These are phyloP conservation scores for Ramichloridium luteum DNA, from an alignment of 2,329 filamentous ascomycete genomes.

Conservation along the genomic window DNA sequence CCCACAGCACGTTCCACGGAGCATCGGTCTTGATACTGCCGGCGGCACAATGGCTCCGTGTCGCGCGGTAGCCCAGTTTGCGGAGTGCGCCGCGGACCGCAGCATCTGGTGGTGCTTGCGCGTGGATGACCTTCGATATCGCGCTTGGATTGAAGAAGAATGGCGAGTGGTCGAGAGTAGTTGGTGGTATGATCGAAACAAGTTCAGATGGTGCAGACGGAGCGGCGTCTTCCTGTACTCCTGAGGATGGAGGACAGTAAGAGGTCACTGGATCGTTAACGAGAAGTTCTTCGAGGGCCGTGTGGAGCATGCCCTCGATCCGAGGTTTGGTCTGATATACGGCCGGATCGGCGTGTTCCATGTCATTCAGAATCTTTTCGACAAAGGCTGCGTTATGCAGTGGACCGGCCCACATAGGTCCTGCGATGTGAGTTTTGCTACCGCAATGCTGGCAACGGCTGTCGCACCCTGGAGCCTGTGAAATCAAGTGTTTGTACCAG, in stretches of 20 bases:
- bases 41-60: constrained; percentile 76
- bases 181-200: constrained; percentile 43
- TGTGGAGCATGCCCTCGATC: constrained; percentile 83
- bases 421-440: constrained; percentile 72
- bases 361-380: constrained; percentile 58
- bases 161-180: constrained; percentile 58
- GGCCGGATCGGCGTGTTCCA: constrained; percentile 53
- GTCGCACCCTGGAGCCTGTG: constrained; percentile 55
- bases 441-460: constrained; percentile 71
- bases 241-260: constrained; percentile 3
- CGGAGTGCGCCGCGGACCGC: constrained; percentile 69
- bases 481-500: constrained; percentile 68
- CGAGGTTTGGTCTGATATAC: constrained; percentile 70
- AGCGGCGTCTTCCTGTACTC: background rate
- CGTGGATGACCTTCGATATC: constrained; percentile 66
- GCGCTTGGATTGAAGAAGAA: constrained; percentile 76
- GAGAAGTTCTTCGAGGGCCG: constrained; percentile 62
- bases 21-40: constrained; percentile 91
- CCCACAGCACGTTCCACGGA: constrained; percentile 81
- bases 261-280: constrained; percentile 16
- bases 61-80: constrained; percentile 68
- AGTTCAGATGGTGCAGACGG: constrained; percentile 9
- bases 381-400: constrained; percentile 79
- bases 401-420: constrained; percentile 89
- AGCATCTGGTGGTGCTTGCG: constrained; percentile 65